These are phyloP conservation scores for Pseudoperonospora humuli DNA, from an alignment of 352 stramenopile genomes.

Conservation along the genomic window DNA sequence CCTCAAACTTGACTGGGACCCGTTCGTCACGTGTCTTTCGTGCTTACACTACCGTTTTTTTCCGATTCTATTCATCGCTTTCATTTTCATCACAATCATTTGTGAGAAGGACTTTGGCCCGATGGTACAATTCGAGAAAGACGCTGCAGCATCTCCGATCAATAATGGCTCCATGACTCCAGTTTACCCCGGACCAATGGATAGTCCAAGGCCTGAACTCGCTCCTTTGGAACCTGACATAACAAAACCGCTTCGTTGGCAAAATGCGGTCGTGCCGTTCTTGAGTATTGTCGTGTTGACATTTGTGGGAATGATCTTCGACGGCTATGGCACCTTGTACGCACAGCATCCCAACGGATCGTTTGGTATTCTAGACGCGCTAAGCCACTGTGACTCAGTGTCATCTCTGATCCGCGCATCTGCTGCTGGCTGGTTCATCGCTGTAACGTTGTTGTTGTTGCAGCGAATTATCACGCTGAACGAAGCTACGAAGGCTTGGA, in stretches of 20 bases:
- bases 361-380: conserved; percentile 54
- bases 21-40: conserved; percentile 80
- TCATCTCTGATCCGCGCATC: conserved; percentile 70
- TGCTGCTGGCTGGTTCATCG: conserved; percentile 64
- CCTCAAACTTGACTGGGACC: conserved; percentile 79
- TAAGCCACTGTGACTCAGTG: conserved; percentile 77
- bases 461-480: conserved; percentile 84
- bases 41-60: conserved; percentile 85
- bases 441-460: conserved; percentile 57
- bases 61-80: conserved; percentile 81
- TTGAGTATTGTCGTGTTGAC: conserved; percentile 72
- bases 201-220: conserved; percentile 59
- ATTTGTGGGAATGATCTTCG: conserved; percentile 84
- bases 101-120: conserved; percentile 83
- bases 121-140: conserved; percentile 84
- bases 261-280: conserved; percentile 85
- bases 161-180: conserved; percentile 53
- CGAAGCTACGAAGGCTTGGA: conserved; percentile 83
- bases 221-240: conserved; percentile 61
- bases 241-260: conserved; percentile 66
- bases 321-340: conserved; percentile 55
- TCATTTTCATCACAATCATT: conserved; percentile 88
- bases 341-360: conserved; percentile 33
- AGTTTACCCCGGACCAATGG: conserved; percentile 52
- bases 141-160: conserved; percentile 64